phyloP scores from a whole-genome alignment of 176 grass and related monocot genomes.

The Areca catechu region DNA sequence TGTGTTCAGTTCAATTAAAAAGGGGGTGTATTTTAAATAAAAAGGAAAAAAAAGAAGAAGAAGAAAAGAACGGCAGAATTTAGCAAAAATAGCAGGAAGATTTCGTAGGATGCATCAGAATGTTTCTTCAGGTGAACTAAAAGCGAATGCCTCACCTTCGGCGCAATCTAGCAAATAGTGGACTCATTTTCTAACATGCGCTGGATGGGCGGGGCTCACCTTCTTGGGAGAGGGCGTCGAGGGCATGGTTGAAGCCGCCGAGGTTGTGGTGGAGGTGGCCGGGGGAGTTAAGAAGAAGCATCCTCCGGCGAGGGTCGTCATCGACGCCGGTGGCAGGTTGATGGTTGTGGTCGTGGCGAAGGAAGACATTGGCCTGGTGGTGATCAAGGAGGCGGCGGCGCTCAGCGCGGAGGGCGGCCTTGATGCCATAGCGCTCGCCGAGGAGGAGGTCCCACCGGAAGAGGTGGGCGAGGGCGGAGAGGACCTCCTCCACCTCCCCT shows the following conservation, averaged over 20 bases:
- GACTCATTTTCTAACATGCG: neutral
- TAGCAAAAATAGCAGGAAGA: no score
- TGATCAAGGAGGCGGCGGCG: slow-evolving; percentile 41
- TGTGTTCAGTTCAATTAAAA: no score
- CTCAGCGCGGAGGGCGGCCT: slow-evolving; percentile 72
- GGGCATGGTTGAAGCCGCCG: slow-evolving; percentile 1
- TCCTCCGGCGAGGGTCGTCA: slow-evolving; percentile 5
- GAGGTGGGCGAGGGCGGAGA: slow-evolving; percentile 62
- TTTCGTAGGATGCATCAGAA: no score
- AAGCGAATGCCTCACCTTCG: slow-evolving; percentile 14
- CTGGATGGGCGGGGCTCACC: slow-evolving; percentile 21
- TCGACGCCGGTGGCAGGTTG: slow-evolving; percentile 23
- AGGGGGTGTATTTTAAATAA: no score
- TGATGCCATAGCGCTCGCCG: slow-evolving; percentile 88
- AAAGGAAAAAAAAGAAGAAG: no score
- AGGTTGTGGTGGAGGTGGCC: slow-evolving; percentile 19
- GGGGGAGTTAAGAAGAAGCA: slow-evolving; percentile 13
- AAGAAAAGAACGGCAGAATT: no score
- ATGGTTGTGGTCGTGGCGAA: slow-evolving; percentile 15
- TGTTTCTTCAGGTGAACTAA: no score
- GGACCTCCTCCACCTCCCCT: slow-evolving; percentile 90
- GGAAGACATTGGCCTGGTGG: neutral
- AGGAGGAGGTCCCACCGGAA: slow-evolving; percentile 94
- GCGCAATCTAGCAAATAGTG: neutral
- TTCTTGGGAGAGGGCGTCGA: slow-evolving; percentile 78